These are phyloP conservation scores for Cladosporium halotolerans DNA, from an alignment of 2,329 filamentous ascomycete genomes.

Conservation along the genomic window DNA sequence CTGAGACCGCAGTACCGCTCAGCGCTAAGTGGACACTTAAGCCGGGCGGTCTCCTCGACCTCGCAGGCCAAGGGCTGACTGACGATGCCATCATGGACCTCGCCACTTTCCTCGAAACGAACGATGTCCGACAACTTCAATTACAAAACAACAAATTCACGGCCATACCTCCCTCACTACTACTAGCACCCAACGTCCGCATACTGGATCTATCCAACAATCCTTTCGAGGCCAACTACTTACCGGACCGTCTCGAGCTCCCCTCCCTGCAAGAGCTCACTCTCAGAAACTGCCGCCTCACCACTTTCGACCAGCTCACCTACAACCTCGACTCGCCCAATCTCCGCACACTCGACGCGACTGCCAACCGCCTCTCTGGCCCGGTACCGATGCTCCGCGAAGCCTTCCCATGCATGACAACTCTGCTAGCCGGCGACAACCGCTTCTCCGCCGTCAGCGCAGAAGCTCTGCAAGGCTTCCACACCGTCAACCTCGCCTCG, in stretches of 20 bases:
- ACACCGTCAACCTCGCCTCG: constrained; percentile 70
- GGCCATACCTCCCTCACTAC: constrained; percentile 61
- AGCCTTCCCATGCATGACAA: constrained; percentile 62
- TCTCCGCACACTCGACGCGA: constrained; percentile 72
- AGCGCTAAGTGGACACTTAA: constrained; percentile 27
- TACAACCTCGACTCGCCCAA: constrained; percentile 64
- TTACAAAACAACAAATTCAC: constrained; percentile 73
- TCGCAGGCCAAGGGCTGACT: constrained; percentile 33
- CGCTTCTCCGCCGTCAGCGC: constrained; percentile 62
- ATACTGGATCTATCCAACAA: constrained; percentile 40
- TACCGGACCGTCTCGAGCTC: constrained; percentile 54
- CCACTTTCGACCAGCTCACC: constrained; percentile 60
- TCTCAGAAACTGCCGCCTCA: constrained; percentile 67
- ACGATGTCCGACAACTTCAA: constrained; percentile 53
- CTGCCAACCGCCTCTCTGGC: constrained; percentile 69
- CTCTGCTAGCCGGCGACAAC: constrained; percentile 73
- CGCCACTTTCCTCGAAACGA: constrained; percentile 38
- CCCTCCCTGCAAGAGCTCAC: constrained; percentile 72
- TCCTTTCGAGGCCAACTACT: constrained; percentile 53
- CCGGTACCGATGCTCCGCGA: constrained; percentile 60
- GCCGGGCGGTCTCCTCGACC: constrained; percentile 35
- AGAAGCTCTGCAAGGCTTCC: constrained; percentile 66
- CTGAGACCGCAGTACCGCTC: constrained; percentile 21
- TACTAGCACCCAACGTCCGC: constrained; percentile 61
- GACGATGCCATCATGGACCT: constrained; percentile 36